Base-by-base conservation (phyloP, 2,329 filamentous ascomycete genomes). In the Exophiala viscosa region DNA sequence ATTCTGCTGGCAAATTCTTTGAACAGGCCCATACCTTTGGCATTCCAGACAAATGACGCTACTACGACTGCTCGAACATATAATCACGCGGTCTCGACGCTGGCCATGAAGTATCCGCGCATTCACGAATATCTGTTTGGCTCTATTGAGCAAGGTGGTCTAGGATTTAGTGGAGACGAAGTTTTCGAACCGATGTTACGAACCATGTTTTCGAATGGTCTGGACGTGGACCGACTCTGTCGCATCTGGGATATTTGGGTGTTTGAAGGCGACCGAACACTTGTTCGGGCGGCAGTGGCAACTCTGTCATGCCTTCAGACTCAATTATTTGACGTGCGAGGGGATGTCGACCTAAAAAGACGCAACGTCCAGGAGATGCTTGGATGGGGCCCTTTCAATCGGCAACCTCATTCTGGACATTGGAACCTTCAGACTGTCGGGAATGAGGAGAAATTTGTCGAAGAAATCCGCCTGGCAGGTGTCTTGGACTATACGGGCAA, bases 161-260 rank as follows among this genome's bases (percentile, higher is more conserved):
- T 67, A 7, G 59, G 58, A 7, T 62, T 67, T 40, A 56, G 56
- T 17, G 59, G 61, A 5, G 69, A 73, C 50, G 73, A 73, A 67
- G 73, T 73, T 57, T 74, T 81, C 58, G 74, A 77, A 40, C 74
- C 76, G 3, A 77, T 82, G 66, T 77, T 82, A 63, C 73, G 73
- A 48, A 76, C 72, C 3, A 67, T 83, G 13, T 77, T 82, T 59
- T 73, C 71, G 13, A 76, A 76, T 46, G 73, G 76, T 1, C 69
- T 81, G 1, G 73, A 75, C 38, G 65, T 81, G 8, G 79, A 82
- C 52, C 71, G 76, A 32, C 72, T 79, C 9, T 76, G 75, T 43
- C 71, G 82, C 2, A 69, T 84, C 15, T 83, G 81, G 80, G 82
- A 85, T 61, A 76, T 83, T 46, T 82, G 79, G 66, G 76, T 78